These are phyloP conservation scores for Penicillium corylophilum DNA, from an alignment of 2,329 filamentous ascomycete species.

Conservation along the genomic window DNA sequence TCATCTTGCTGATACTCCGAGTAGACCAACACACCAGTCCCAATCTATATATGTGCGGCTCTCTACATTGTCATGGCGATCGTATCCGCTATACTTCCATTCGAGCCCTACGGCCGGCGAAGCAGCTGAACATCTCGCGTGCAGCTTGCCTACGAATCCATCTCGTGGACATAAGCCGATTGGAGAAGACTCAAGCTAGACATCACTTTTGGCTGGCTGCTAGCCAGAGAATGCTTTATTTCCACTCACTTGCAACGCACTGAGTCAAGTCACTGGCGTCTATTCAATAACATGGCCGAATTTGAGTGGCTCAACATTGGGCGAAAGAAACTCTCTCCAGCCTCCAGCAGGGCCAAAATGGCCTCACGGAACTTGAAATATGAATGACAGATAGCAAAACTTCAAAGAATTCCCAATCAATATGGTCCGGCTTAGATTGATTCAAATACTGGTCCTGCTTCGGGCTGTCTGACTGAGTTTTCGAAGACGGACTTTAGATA, in stretches of 20 bases:
- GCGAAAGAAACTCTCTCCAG: too few relatives aligned
- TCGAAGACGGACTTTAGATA: too few relatives aligned
- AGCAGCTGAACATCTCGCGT: slow-evolving; percentile 11
- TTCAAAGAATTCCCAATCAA: too few relatives aligned
- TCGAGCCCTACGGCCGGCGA: slow-evolving; percentile 24
- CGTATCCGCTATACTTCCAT: slow-evolving; percentile 22
- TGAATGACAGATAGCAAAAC: too few relatives aligned
- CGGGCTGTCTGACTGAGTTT: too few relatives aligned
- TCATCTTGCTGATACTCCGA: background rate
- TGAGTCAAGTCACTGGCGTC: background rate
- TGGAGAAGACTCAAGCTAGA: background rate
- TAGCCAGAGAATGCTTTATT: background rate
- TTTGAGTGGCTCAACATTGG: background rate
- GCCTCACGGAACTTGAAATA: too few relatives aligned
- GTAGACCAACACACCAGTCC: slow-evolving; percentile 33
- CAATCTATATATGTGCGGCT: slow-evolving; percentile 38
- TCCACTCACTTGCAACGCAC: too few relatives aligned
- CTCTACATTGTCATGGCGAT: slow-evolving; percentile 39
- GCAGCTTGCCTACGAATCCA: background rate
- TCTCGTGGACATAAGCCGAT: background rate
- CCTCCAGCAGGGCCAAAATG: too few relatives aligned
- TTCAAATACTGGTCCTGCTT: too few relatives aligned
- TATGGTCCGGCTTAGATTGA: too few relatives aligned
- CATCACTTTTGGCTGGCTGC: too few relatives aligned
- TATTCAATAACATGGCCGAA: background rate